Evolutionary conservation across 2,329 filamentous ascomycete species (phyloP).

Genomic region (Fusarium marasasianum): DNA sequence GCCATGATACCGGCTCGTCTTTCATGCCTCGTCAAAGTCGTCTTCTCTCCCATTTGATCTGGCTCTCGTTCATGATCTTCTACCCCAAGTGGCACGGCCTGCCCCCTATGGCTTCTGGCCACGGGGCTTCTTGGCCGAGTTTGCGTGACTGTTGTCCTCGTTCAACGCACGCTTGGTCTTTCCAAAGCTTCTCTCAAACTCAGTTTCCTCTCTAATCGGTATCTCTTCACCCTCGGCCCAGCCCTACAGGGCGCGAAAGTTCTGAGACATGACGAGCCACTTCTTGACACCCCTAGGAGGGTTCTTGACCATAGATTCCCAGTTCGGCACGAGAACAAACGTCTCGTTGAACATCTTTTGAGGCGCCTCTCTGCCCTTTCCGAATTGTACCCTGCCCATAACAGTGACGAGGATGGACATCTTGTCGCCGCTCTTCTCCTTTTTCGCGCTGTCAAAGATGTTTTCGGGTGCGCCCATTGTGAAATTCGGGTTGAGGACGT

Average conservation of each 20-base stretch:
- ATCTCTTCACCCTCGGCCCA: conserved; percentile 1
- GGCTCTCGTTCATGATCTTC: background rate
- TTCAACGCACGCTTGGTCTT: background rate
- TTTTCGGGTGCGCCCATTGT: conserved; percentile 63
- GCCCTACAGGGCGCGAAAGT: conserved; percentile 66
- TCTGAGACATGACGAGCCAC: conserved; percentile 78
- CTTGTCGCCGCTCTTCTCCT: conserved; percentile 62
- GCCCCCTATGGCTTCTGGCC: conserved; percentile 14
- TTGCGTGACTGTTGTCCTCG: conserved; percentile 18
- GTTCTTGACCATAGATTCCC: conserved; percentile 65
- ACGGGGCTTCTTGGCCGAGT: conserved; percentile 9
- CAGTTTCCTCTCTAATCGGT: background rate
- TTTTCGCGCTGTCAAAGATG: conserved; percentile 53
- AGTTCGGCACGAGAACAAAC: conserved; percentile 82
- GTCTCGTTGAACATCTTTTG: conserved; percentile 81
- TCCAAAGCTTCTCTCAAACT: background rate
- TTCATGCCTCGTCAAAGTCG: background rate
- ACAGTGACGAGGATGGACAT: conserved; percentile 79
- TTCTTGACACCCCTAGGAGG: conserved; percentile 62
- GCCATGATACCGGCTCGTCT: background rate
- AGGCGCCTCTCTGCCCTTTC: conserved; percentile 68
- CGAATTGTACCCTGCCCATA: conserved; percentile 76
- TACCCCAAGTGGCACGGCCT: background rate
- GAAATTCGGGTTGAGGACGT: conserved; percentile 78
- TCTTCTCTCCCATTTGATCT: background rate